Conservation (phyloP, 2,329 filamentous ascomycete genomes). For the Eutypella sp. region DNA sequence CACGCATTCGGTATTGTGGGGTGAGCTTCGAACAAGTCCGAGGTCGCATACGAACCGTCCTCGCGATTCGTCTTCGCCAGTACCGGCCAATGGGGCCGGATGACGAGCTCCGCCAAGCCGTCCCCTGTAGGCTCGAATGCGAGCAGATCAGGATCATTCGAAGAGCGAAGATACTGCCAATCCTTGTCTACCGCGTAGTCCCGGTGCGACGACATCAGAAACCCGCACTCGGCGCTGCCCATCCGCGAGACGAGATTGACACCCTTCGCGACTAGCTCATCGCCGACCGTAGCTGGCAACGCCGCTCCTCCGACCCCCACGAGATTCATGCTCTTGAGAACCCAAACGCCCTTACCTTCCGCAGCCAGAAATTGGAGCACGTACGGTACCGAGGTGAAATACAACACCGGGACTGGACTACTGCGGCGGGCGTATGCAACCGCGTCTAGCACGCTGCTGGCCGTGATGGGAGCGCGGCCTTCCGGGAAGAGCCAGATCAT, state of each 20-base stretch:
- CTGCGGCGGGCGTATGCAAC: constrained; percentile 32
- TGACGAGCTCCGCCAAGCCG: constrained; percentile 48
- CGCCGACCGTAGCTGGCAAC: constrained; percentile 46
- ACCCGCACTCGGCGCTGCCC: constrained; percentile 63
- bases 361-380: constrained; percentile 49
- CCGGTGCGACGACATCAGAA: constrained; percentile 58
- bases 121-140: constrained; percentile 42
- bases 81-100: constrained; percentile 53
- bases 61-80: constrained; percentile 52
- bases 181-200: constrained; percentile 48
- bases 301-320: constrained; percentile 62
- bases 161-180: constrained; percentile 55
- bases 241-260: constrained; percentile 58
- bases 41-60: constrained; percentile 58
- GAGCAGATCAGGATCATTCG: constrained; percentile 26
- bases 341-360: constrained; percentile 33
- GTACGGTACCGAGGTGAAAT: constrained; percentile 60
- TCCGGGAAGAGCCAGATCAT: constrained; percentile 60
- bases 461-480: constrained; percentile 50
- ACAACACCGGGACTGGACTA: constrained; percentile 34
- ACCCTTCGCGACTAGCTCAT: constrained; percentile 42
- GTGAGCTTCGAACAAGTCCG: constrained; percentile 58
- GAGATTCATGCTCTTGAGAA: constrained; percentile 49
- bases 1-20: constrained; percentile 47
- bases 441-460: constrained; percentile 44